Conservation (phyloP, 164 flowering plant species). For the Magnolia kwangsiensis region DNA sequence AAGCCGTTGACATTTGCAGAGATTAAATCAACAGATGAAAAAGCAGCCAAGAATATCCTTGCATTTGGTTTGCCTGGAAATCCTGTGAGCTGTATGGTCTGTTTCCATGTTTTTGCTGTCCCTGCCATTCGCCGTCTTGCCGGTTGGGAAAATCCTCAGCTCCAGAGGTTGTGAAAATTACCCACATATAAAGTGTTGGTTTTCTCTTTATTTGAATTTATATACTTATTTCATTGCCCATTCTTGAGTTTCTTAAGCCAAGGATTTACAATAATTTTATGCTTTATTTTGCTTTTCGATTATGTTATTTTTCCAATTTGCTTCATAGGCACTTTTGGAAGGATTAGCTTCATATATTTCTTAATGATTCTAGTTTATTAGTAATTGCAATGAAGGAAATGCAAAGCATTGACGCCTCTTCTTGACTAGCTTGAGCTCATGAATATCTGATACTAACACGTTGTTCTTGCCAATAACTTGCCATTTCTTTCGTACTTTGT, state of each 20-base stretch:
- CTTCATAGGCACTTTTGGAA: not conserved
- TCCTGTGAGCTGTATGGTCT: conserved; percentile 91
- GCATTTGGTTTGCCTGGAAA: conserved; percentile 98
- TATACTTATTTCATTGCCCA: not conserved
- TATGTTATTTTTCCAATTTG: not conserved
- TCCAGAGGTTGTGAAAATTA: conserved; percentile 49
- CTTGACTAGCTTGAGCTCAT: not conserved
- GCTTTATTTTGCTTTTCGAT: not conserved
- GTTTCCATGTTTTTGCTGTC: conserved; percentile 78
- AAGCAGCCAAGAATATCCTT: conserved; percentile 44
- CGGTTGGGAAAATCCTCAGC: conserved; percentile 81
- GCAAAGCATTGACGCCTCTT: not conserved
- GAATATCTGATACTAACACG: not conserved
- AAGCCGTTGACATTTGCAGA: conserved; percentile 85
- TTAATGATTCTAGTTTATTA: not conserved
- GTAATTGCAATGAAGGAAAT: not conserved
- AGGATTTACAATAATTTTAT: not conserved
- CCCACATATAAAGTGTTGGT: not conserved
- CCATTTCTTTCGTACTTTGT: not conserved
- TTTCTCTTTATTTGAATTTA: conserved; percentile 1
- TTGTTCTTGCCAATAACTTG: not conserved
- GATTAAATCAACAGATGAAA: conserved; percentile 27
- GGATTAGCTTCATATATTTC: not conserved
- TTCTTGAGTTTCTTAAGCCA: not conserved
- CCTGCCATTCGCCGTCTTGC: conserved; percentile 77